These are phyloP conservation scores for Yamadazyma kanchanaburiensis DNA, from an alignment of 1,139 yeast species.

Conservation along the genomic window DNA sequence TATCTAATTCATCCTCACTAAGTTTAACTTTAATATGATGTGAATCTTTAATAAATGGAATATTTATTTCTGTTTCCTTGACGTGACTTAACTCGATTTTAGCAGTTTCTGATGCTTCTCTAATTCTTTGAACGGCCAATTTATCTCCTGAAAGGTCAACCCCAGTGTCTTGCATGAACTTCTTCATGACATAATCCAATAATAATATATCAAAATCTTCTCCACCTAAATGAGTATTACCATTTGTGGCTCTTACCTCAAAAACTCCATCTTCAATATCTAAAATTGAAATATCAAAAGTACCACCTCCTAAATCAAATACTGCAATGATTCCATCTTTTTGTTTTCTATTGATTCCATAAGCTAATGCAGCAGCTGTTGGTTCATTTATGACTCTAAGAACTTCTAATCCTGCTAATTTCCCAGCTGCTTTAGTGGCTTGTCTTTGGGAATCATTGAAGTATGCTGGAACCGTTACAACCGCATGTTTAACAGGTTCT, in stretches of 20 bases:
- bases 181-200: slow-evolving; percentile 48
- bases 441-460: slow-evolving; percentile 77
- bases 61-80: slow-evolving; percentile 49
- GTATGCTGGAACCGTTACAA: slow-evolving; percentile 78
- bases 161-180: slow-evolving; percentile 42
- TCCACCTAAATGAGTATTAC: slow-evolving; percentile 82
- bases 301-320: slow-evolving; percentile 81
- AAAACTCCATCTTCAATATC: slow-evolving; percentile 81
- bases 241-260: slow-evolving; percentile 80
- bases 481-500: slow-evolving; percentile 52
- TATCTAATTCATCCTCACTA: slow-evolving; percentile 63
- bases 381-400: slow-evolving; percentile 75
- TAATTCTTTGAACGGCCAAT: slow-evolving; percentile 60
- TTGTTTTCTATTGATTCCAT: slow-evolving; percentile 54
- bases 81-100: slow-evolving; percentile 70
- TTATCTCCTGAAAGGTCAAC: slow-evolving; percentile 42
- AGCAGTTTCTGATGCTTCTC: slow-evolving; percentile 69
- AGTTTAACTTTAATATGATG: slow-evolving; percentile 50
- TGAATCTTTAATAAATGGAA: slow-evolving; percentile 59
- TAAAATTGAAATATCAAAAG: slow-evolving; percentile 74
- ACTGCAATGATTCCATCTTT: slow-evolving; percentile 67
- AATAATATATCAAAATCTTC: slow-evolving; percentile 73
- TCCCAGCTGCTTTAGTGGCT: slow-evolving; percentile 73
- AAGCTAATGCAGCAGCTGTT: slow-evolving; percentile 80
- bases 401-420: slow-evolving; percentile 62